Evolutionary conservation across 2,329 filamentous ascomycete species (phyloP).

Genomic region (Xylaria arbuscula): DNA sequence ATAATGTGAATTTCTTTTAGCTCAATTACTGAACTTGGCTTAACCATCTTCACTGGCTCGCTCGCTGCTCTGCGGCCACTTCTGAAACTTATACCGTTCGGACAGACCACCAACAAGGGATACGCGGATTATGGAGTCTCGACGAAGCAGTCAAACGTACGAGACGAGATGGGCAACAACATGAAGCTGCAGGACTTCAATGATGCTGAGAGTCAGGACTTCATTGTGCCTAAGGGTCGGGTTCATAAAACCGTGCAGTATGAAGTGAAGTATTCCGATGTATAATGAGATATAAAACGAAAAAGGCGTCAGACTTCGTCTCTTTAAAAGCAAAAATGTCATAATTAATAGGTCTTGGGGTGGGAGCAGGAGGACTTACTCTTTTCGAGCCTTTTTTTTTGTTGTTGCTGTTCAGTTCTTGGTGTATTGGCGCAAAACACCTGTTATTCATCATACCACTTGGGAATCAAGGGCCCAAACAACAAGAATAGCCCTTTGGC

Average conservation of each 20-base stretch:
- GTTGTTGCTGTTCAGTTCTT: constrained; percentile 28
- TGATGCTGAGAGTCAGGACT: constrained; percentile 38
- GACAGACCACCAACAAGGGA: constrained; percentile 33
- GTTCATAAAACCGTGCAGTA: constrained; percentile 41
- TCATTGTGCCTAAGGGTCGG: constrained; percentile 39
- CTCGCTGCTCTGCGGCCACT: constrained; percentile 39
- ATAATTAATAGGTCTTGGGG: not conserved
- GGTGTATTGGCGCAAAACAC: constrained; percentile 31
- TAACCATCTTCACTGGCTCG: constrained; percentile 39
- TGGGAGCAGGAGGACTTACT: constrained; percentile 23
- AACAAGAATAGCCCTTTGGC: constrained; percentile 1
- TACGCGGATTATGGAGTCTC: constrained; percentile 35
- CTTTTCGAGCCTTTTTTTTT: constrained; percentile 4
- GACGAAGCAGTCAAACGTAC: constrained; percentile 32
- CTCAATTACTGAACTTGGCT: constrained; percentile 39
- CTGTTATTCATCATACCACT: constrained; percentile 18
- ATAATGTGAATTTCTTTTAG: constrained; percentile 12
- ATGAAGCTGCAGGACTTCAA: constrained; percentile 42
- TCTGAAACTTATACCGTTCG: constrained; percentile 37
- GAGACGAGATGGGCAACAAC: constrained; percentile 39
- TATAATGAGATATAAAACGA: constrained; percentile 21
- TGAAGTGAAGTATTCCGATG: constrained; percentile 39
- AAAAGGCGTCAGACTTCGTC: constrained; percentile 21
- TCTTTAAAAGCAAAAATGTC: not conserved
- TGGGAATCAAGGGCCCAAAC: constrained; percentile 18